Percentiles rank a stretch among this genome's conserved stretches.
Evolutionary conservation across 495 filamentous ascomycete species (phyloP).

Genomic region (Ascodesmis nigricans): DNA sequence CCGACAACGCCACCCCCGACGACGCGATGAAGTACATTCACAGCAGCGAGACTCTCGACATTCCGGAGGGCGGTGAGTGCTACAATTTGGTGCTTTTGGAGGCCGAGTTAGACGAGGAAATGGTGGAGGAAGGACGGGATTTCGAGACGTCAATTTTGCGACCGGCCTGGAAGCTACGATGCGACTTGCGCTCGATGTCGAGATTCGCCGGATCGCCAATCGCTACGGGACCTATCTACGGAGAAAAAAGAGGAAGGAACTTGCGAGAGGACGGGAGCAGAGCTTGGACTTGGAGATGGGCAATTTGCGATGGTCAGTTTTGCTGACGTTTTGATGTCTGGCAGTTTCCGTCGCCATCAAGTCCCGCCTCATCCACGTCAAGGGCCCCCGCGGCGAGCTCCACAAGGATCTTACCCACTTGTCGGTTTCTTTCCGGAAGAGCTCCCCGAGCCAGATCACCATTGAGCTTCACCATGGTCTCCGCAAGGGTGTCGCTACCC

Average conservation of each 20-base stretch:
- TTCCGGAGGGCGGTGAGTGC: slow-evolving; percentile 88
- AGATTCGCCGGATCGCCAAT: too few species aligned
- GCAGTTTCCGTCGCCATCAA: slow-evolving; percentile 91
- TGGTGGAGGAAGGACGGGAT: too few species aligned
- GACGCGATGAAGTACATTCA: slow-evolving; percentile 96
- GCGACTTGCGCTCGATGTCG: too few species aligned
- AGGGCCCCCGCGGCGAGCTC: slow-evolving; percentile 89
- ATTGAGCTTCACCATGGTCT: slow-evolving; percentile 95
- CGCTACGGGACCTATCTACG: too few species aligned
- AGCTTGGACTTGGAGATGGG: slow-evolving; percentile 11
- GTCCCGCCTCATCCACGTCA: slow-evolving; percentile 83
- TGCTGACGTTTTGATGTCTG: slow-evolving; percentile 21
- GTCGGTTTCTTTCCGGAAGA: slow-evolving; percentile 62
- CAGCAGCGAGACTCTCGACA: slow-evolving; percentile 74
- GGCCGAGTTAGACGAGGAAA: too few species aligned
- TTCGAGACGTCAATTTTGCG: too few species aligned
- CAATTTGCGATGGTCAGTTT: slow-evolving; percentile 24
- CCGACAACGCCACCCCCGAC: slow-evolving; percentile 15
- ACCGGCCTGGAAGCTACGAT: too few species aligned
- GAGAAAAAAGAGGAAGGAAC: not conserved
- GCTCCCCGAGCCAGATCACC: slow-evolving; percentile 58
- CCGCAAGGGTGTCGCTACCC: slow-evolving; percentile 91
- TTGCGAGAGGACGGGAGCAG: slow-evolving; percentile 5
- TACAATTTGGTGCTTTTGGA: too few species aligned
- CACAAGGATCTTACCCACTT: slow-evolving; percentile 88